phyloP scores from a whole-genome alignment of 345 rosid genomes.

The Carallia pectinifolia region DNA sequence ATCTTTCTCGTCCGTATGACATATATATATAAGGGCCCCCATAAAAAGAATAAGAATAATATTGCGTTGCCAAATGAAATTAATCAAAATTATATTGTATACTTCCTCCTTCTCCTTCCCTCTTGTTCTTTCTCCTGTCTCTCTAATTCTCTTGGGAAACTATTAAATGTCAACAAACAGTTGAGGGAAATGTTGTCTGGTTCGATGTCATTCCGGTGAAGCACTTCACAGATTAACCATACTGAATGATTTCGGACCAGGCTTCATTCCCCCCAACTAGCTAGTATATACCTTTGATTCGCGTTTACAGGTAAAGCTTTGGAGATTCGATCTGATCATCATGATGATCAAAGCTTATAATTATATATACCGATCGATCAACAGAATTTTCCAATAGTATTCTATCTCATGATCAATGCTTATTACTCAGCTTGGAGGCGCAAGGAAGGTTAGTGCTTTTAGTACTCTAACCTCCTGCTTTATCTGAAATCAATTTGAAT shows the following conservation, averaged over 20 bases:
- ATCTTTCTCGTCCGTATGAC: constrained; percentile 5
- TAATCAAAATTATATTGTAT: not conserved
- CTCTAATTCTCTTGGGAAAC: not conserved
- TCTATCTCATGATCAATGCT: not conserved
- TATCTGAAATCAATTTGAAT: too few relatives aligned
- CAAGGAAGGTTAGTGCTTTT: too few relatives aligned
- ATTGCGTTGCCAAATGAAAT: constrained; percentile 33
- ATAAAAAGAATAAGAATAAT: constrained; percentile 7
- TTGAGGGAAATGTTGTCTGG: constrained; percentile 85
- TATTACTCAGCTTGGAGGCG: not conserved
- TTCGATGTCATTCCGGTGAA: constrained; percentile 55
- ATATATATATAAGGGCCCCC: constrained; percentile 32
- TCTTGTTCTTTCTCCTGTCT: not conserved
- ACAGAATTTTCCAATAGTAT: too few relatives aligned
- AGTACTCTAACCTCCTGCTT: too few relatives aligned
- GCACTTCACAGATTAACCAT: not conserved
- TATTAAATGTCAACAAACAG: constrained; percentile 25
- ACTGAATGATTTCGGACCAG: constrained; percentile 84
- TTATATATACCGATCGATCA: too few relatives aligned
- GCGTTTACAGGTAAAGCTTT: not conserved
- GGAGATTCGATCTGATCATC: too few relatives aligned
- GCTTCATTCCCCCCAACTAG: constrained; percentile 91
- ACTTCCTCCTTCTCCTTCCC: not conserved
- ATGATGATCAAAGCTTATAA: too few relatives aligned
- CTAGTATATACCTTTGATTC: not conserved